Percentiles rank a stretch among this genome's conserved stretches.
Conservation (phyloP, 2,329 filamentous ascomycete species). For the Ceratocystis colombiana region DNA sequence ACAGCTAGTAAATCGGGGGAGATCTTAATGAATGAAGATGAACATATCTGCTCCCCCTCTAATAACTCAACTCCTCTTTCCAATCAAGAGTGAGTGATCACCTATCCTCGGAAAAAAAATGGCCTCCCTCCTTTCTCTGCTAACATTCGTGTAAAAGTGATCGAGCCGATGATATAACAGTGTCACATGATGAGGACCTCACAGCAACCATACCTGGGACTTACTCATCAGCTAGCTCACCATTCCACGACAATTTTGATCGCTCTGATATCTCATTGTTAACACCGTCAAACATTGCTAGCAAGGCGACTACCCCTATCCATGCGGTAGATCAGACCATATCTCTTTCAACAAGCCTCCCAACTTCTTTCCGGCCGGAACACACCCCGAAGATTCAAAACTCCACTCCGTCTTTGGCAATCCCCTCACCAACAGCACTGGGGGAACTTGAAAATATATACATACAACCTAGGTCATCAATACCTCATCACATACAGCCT, state of each 20-base stretch:
- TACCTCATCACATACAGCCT: constrained; percentile 62
- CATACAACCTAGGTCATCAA: constrained; percentile 60
- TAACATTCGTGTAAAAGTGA: neutral
- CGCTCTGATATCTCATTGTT: constrained; percentile 46
- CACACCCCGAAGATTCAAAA: neutral
- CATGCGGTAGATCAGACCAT: constrained; percentile 33
- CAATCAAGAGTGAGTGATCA: neutral
- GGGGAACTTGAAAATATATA: constrained; percentile 16
- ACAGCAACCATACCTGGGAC: neutral
- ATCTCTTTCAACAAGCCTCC: neutral
- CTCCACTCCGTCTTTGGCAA: neutral
- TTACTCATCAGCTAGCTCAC: constrained; percentile 28
- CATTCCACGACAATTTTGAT: constrained; percentile 45
- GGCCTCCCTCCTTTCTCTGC: neutral
- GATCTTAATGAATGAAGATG: neutral
- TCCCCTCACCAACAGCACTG: constrained; percentile 2
- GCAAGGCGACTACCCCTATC: constrained; percentile 53
- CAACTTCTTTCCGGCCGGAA: neutral
- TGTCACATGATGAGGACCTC: constrained; percentile 10
- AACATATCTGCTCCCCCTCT: neutral
- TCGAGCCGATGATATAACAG: neutral
- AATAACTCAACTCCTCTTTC: constrained; percentile 5
- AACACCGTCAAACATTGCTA: constrained; percentile 45
- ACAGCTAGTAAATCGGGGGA: neutral
- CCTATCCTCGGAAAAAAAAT: no score